A percentile compares a stretch with the other conserved stretches of the same genome.
phyloP scores from a whole-genome alignment of 352 stramenopile genomes.

The Aphanomyces astaci region DNA sequence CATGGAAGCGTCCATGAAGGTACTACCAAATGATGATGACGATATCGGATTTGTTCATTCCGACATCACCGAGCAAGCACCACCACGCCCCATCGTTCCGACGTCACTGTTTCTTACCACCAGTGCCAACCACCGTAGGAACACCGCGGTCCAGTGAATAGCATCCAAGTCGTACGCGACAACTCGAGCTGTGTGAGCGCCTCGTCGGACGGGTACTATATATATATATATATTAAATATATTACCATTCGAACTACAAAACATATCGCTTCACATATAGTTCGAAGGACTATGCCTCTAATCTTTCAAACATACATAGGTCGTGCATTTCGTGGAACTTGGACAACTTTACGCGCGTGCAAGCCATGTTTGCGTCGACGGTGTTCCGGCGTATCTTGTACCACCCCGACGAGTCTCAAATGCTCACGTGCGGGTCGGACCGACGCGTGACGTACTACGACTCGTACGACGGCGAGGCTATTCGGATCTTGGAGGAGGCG shows the following conservation, averaged over 20 bases:
- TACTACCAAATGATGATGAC: neutral
- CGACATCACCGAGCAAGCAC: neutral
- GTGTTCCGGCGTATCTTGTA: conserved; percentile 92
- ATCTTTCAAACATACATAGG: conserved; percentile 20
- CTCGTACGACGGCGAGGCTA: conserved; percentile 90
- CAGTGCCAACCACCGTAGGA: too few relatives aligned
- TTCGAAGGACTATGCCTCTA: too few relatives aligned
- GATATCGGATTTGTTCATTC: conserved; percentile 4
- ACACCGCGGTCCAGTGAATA: conserved; percentile 89
- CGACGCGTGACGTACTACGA: conserved; percentile 96
- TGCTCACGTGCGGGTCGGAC: conserved; percentile 93
- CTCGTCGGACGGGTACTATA: conserved; percentile 48
- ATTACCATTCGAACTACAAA: too few relatives aligned
- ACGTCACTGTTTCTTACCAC: too few relatives aligned
- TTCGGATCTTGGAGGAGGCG: conserved; percentile 91
- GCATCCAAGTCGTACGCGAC: conserved; percentile 73
- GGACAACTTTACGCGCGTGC: conserved; percentile 83
- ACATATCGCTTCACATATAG: too few relatives aligned
- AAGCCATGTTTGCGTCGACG: conserved; percentile 94
- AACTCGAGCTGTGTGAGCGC: conserved; percentile 68
- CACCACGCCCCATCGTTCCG: too few relatives aligned
- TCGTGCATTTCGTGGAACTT: conserved; percentile 97
- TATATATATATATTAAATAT: too few relatives aligned
- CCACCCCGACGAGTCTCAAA: conserved; percentile 94
- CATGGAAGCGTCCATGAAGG: conserved; percentile 90